Evolutionary conservation across 2,329 filamentous ascomycete species (phyloP), one percentile per base, ranked within the genome.

Genomic region (Talaromyces albobiverticillius): DNA sequence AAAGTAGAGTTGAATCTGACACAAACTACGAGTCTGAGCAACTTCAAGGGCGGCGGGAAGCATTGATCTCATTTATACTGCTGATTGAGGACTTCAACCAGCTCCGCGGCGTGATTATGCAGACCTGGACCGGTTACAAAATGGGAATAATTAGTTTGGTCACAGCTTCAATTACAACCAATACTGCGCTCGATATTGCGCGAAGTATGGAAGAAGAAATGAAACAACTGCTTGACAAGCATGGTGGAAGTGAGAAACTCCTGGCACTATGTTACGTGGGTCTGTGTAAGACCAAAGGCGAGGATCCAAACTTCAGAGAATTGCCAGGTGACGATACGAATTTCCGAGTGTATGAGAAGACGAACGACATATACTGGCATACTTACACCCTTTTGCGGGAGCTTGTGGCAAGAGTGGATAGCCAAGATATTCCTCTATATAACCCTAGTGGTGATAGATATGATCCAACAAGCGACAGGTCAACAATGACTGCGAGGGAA

Each of bases 151-250:
- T 59, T 26, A 59, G 67, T 38, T 46, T 67, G 4, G 54, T 62
- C 22, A 57, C 61, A 4, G 61, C 61, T 10, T 63, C 67, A 2
- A 36, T 68, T 7, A 60, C 57, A 16, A 62, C 61, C 3, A 65
- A 68, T 29, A 62, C 64, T 4, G 64, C 64, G 3, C 57, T 68
- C 11, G 31, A 34, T n/a, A 46, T 68, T 46, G 65, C 60, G 13
- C 59, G 61, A 14, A 54, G 57, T 16, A 45, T 62, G 45, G 60
- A 64, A 34, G 57, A 63, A 23, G 64, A 67, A 31, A 34, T 56
- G 0, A 36, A 59, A 13, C 51, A 40, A 9, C 43, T 57, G 1
- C 52, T 64, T 11, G 50, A 57, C 16, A 50, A 60, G n/a, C 51
- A 56, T 40, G 54, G 54, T 16, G 57, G 59, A 4, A 54, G 52